Evolutionary conservation across 495 filamentous ascomycete genomes (phyloP), one percentile per base, ranked within the genome.

Genomic region (Annulohypoxylon maeteangense): DNA sequence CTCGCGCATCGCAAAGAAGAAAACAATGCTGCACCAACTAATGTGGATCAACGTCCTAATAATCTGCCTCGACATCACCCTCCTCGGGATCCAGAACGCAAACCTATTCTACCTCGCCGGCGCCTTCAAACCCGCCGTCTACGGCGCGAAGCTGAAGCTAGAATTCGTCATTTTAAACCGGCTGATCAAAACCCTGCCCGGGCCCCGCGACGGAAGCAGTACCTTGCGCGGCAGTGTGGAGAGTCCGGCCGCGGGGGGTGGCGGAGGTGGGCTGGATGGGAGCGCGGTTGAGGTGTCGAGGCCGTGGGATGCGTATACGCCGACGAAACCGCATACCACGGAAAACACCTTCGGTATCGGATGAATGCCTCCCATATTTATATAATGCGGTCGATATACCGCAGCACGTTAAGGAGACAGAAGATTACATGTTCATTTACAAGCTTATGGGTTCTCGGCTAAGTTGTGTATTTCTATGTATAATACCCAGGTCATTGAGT

Each of bases 101-200:
- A 54, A 32, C n/a, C 29, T 54, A 7, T 54, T 54, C n/a, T 54
- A 54, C 50, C 16, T 54, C 4, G 27, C 25, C n/a, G 50, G 50
- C 1, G 50, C 50, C 50, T 54, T 54, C 27, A 54, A 54, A 23
- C 50, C 50, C 12, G 50, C 50, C 14, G 50, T 54, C 11, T 54
- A 54, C 50, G 50, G 50, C 50, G 50, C 29, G 14, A 54, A 54
- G 8, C 27, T 54, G 27, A 54, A 54, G 29, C 50, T 54, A 3
- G 50, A 54, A 10, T 54, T 54, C 27, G 50, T 54, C 2, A 54
- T 54, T 4, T n/a, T 54, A 29, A 54, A 54, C 29, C 50, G 50
- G 4, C 27, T 54, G 27, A 34, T 54, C 50, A 54, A 54, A 29
- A 54, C 27, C 27, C 29, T 54, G n/a, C 50, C 27, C 14, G 7